phyloP scores from a whole-genome alignment of 805 yeast genomes.

The Ogataea henricii region DNA sequence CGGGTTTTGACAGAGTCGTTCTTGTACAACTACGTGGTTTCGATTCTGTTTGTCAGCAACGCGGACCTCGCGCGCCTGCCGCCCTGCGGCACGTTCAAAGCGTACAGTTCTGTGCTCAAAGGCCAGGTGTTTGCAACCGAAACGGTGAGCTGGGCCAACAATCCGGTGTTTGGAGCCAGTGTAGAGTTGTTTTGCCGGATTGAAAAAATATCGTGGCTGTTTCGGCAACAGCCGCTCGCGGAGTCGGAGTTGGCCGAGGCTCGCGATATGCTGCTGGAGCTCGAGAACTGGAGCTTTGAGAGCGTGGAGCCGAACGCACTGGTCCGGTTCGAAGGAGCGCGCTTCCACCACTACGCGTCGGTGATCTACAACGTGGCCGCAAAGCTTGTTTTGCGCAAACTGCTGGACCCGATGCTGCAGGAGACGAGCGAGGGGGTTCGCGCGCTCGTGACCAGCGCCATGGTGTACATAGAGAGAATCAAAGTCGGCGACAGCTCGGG shows the following conservation, averaged over 20 bases:
- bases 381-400: conserved; percentile 2
- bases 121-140: conserved; percentile 3
- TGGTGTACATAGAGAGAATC: not conserved
- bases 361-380: conserved; percentile 8
- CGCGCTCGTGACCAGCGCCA: conserved; percentile 3
- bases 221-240: conserved; percentile 3
- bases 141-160: conserved; percentile 10
- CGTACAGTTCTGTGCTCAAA: not conserved
- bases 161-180: conserved; percentile 14
- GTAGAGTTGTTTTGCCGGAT: conserved; percentile 9
- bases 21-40: conserved; percentile 12
- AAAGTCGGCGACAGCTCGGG: conserved; percentile 7
- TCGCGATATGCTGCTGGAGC: not conserved
- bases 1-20: conserved; percentile 13
- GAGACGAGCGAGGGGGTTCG: not conserved
- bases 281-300: conserved; percentile 4
- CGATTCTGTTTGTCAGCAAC: conserved; percentile 8
- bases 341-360: conserved; percentile 7
- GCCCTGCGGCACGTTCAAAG: conserved; percentile 6
- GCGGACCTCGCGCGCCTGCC: conserved; percentile 5
- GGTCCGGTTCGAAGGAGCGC: conserved; percentile 1
- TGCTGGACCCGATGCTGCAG: conserved; percentile 1
- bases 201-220: conserved; percentile 14
- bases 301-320: not conserved
- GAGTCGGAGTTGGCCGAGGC: not conserved